Evolutionary conservation across 2,329 filamentous ascomycete species (phyloP).

Genomic region (Pezicula carpinea): DNA sequence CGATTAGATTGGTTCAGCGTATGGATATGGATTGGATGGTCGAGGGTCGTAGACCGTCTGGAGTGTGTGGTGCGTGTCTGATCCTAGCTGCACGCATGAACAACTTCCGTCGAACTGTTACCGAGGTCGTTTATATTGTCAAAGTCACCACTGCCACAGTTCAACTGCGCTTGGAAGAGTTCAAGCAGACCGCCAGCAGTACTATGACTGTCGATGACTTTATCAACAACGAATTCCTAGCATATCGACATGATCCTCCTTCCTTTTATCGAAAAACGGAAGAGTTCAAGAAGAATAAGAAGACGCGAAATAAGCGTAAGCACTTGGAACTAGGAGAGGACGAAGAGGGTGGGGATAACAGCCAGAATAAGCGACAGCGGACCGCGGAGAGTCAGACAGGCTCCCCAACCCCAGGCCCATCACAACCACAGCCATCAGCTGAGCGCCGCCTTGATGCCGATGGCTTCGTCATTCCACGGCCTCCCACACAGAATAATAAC

Average conservation of each 20-base stretch:
- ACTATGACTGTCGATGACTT: conserved; percentile 86
- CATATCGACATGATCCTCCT: conserved; percentile 76
- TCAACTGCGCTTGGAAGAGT: conserved; percentile 85
- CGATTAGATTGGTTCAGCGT: conserved; percentile 78
- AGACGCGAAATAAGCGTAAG: conserved; percentile 31
- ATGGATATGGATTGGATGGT: conserved; percentile 99
- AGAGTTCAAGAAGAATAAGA: conserved; percentile 49
- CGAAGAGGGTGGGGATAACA: conserved; percentile 18
- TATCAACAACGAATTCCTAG: conserved; percentile 64
- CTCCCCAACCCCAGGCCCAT: conserved; percentile 11
- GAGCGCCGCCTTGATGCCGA: conserved; percentile 55
- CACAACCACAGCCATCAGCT: conserved; percentile 12
- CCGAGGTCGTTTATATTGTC: conserved; percentile 96
- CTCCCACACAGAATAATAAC: conserved; percentile 27
- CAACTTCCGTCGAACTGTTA: conserved; percentile 88
- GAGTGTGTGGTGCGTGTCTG: conserved; percentile 89
- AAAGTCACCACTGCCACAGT: conserved; percentile 95
- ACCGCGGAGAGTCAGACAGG: conserved; percentile 10
- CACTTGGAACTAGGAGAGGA: conserved; percentile 18
- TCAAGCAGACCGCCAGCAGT: conserved; percentile 80
- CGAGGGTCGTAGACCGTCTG: conserved; percentile 86
- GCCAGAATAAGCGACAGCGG: conserved; percentile 19
- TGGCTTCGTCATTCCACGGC: conserved; percentile 60
- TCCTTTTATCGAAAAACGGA: conserved; percentile 67
- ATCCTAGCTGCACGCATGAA: conserved; percentile 97